These are phyloP conservation scores for Litsea cubeba DNA, from an alignment of 164 flowering plant species.

Conservation along the genomic window DNA sequence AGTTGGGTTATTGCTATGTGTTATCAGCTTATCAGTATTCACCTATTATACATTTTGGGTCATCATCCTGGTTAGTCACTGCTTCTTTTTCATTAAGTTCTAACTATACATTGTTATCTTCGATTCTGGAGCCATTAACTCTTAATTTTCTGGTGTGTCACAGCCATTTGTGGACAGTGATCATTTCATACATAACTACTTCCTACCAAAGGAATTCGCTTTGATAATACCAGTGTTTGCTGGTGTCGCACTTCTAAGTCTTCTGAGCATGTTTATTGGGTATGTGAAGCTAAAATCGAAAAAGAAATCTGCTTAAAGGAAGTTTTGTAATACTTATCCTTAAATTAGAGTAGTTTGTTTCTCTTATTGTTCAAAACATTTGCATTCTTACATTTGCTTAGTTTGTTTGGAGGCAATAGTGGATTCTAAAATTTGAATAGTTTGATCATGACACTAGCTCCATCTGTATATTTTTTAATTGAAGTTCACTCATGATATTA, in stretches of 20 bases:
- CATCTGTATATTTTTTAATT: background rate
- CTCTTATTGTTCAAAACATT: background rate
- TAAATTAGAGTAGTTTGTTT: background rate
- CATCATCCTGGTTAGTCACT: constrained; percentile 74
- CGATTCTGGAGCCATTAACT: background rate
- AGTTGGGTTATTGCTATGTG: constrained; percentile 63
- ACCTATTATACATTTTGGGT: constrained; percentile 97
- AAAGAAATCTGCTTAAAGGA: constrained; percentile 59
- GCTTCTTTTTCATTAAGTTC: background rate
- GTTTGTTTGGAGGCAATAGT: background rate
- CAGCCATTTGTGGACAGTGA: constrained; percentile 97
- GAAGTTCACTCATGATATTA: background rate
- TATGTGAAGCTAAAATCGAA: constrained; percentile 83
- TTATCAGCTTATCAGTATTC: constrained; percentile 80
- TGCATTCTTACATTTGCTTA: background rate
- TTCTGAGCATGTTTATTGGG: constrained; percentile 69
- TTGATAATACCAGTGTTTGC: constrained; percentile 80
- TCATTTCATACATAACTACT: constrained; percentile 86
- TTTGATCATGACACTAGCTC: background rate
- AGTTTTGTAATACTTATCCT: background rate
- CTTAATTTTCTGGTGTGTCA: constrained; percentile 4
- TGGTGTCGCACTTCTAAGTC: constrained; percentile 61
- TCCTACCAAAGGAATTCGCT: constrained; percentile 85
- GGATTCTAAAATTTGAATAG: background rate
- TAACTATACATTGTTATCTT: background rate